Percentiles rank a stretch among this genome's conserved stretches.
These are phyloP conservation scores for Lactuca sativa DNA, from an alignment of 129 eudicot genomes.

Conservation along the genomic window DNA sequence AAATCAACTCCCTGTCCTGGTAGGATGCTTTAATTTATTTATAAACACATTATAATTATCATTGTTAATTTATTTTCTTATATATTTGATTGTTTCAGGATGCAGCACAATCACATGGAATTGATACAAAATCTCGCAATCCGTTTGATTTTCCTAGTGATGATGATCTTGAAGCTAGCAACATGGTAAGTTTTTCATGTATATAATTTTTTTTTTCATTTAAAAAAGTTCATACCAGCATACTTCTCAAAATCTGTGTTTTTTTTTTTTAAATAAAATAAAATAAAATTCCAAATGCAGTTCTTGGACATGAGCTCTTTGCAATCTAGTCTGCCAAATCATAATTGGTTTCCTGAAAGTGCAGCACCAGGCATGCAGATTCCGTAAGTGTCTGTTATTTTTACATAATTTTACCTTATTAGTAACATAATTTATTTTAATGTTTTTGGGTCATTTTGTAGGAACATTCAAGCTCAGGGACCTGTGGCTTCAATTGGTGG, in stretches of 20 bases:
- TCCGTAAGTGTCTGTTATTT: constrained; percentile 47
- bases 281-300: constrained; percentile 37
- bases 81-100: constrained; percentile 33
- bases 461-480: constrained; percentile 68
- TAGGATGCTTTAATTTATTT: constrained; percentile 22
- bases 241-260: not conserved
- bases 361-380: constrained; percentile 58
- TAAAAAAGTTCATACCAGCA: not conserved
- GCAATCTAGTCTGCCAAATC: constrained; percentile 68
- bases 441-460: constrained; percentile 32
- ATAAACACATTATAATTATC: not conserved
- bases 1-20: constrained; percentile 29
- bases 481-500: constrained; percentile 78
- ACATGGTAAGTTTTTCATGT: constrained; percentile 48
- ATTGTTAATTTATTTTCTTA: not conserved
- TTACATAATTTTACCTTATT: constrained; percentile 2
- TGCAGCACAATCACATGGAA: constrained; percentile 37
- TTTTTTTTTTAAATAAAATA: not conserved
- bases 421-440: not conserved
- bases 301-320: constrained; percentile 80
- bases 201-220: not conserved
- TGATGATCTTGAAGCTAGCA: constrained; percentile 50
- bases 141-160: constrained; percentile 81
- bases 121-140: constrained; percentile 56
- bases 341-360: constrained; percentile 60